These are phyloP conservation scores for Leccinum pachyderme DNA, from an alignment of 1,284 basidiomycete species.

Conservation along the genomic window DNA sequence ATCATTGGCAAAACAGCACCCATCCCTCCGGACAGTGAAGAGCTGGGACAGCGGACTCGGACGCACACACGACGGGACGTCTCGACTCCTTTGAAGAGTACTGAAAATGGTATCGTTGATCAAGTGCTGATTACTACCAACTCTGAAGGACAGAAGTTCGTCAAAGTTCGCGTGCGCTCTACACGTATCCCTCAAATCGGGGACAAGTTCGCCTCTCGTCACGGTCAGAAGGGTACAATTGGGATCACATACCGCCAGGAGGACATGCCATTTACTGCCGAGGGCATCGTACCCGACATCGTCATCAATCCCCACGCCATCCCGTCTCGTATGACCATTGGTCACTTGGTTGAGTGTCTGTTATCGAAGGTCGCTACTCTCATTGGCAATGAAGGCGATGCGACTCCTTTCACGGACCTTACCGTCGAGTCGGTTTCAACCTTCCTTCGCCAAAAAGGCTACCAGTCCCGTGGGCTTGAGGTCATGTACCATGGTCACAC, in stretches of 20 bases:
- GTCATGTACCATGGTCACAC: constrained; percentile 99
- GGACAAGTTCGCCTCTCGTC: constrained; percentile 99
- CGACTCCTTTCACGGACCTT: constrained; percentile 97
- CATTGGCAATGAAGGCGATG: constrained; percentile 95
- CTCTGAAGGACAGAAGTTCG: constrained; percentile 94
- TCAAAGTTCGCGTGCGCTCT: constrained; percentile 95
- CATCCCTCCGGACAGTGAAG: constrained; percentile 94
- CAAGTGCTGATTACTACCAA: constrained; percentile 98
- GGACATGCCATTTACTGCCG: constrained; percentile 98
- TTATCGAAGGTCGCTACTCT: constrained; percentile 96
- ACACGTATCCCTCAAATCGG: constrained; percentile 97
- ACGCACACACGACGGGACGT: constrained; percentile 92
- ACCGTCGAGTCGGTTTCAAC: constrained; percentile 94
- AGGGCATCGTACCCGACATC: constrained; percentile 95
- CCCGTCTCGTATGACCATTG: constrained; percentile 99
- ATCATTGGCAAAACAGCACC: constrained; percentile 99
- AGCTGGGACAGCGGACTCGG: constrained; percentile 92
- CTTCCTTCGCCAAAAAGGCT: constrained; percentile 80
- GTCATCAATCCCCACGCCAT: constrained; percentile 99
- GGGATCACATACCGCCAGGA: constrained; percentile 99
- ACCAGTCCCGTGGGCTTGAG: constrained; percentile 95
- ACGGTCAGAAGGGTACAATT: constrained; percentile 99
- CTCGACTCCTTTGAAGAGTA: constrained; percentile 96
- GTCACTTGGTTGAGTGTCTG: constrained; percentile 98
- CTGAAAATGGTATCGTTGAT: constrained; percentile 96